phyloP scores from a whole-genome alignment of 768 basidiomycete species.

The Russula vinacea region DNA sequence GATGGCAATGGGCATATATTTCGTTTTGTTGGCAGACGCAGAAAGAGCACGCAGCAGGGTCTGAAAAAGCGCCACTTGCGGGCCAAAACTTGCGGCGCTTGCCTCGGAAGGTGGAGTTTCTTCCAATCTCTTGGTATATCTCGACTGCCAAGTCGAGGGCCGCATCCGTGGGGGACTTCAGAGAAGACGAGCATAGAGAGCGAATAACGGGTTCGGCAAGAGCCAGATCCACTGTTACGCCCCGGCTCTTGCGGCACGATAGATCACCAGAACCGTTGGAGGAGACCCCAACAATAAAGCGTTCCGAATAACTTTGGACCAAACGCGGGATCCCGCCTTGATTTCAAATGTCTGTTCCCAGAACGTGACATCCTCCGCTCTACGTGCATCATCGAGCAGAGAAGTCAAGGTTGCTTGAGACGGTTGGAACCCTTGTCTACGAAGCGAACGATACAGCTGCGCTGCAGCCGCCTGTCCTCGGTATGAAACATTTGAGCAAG shows the following conservation, averaged over 20 bases:
- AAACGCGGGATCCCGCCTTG: constrained; percentile 45
- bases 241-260: constrained; percentile 45
- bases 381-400: constrained; percentile 19
- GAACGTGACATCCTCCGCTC: constrained; percentile 22
- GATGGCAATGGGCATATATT: constrained; percentile 48
- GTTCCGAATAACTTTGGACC: constrained; percentile 56
- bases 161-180: constrained; percentile 40
- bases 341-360: constrained; percentile 44
- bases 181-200: constrained; percentile 44
- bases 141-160: constrained; percentile 52
- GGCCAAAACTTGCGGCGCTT: neutral
- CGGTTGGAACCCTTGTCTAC: constrained; percentile 17
- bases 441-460: constrained; percentile 16
- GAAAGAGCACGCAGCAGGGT: constrained; percentile 38
- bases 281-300: constrained; percentile 41
- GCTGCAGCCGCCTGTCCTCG: constrained; percentile 7
- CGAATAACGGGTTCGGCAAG: constrained; percentile 57
- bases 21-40: constrained; percentile 43
- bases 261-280: constrained; percentile 47
- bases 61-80: constrained; percentile 48
- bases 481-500: constrained; percentile 14
- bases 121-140: constrained; percentile 48
- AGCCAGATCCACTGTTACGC: constrained; percentile 47
- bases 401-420: constrained; percentile 24
- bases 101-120: neutral